Conservation (phyloP, 225 moss, liverwort and hornwort species). For the Bryoerythrophyllum caledonicum region DNA sequence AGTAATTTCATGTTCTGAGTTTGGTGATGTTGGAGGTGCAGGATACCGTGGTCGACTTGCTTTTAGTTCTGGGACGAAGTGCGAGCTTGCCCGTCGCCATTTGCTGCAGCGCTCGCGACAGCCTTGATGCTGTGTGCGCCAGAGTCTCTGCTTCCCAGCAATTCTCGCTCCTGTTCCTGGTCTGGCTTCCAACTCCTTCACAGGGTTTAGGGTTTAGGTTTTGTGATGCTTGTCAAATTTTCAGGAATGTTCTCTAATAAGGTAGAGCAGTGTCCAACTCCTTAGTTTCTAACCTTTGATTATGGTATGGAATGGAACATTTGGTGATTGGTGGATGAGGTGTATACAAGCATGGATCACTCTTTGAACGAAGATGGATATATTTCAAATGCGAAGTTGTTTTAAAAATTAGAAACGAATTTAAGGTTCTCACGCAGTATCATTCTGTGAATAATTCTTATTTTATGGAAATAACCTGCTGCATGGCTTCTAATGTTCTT, state of each 20-base stretch:
- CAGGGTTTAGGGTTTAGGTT: conserved; percentile 4
- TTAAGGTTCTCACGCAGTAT: too few relatives aligned
- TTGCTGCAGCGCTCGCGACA: conserved; percentile 86
- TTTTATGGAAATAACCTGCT: too few relatives aligned
- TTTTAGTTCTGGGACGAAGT: conserved; percentile 70
- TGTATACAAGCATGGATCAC: too few relatives aligned
- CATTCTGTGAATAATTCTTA: too few relatives aligned
- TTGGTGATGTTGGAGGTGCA: conserved; percentile 32
- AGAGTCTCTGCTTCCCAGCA: conserved; percentile 59
- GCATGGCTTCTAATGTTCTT: background rate
- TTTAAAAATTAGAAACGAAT: too few relatives aligned
- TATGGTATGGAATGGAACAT: too few relatives aligned
- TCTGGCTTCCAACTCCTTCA: conserved; percentile 9
- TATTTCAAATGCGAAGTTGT: too few relatives aligned
- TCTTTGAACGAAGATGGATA: too few relatives aligned
- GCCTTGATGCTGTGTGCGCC: conserved; percentile 77
- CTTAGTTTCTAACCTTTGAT: too few relatives aligned
- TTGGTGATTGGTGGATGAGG: too few relatives aligned
- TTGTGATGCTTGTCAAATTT: conserved; percentile 1
- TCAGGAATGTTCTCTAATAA: conserved; percentile 2
- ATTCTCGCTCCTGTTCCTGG: conserved; percentile 73
- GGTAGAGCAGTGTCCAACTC: too few relatives aligned
- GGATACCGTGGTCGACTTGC: conserved; percentile 81
- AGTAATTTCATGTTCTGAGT: background rate
- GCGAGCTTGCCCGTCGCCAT: conserved; percentile 82